A percentile compares a stretch with the other conserved stretches of the same genome.
These are phyloP conservation scores for Alternaria novae-zelandiae DNA, from an alignment of 2,329 filamentous ascomycete species.

Conservation along the genomic window DNA sequence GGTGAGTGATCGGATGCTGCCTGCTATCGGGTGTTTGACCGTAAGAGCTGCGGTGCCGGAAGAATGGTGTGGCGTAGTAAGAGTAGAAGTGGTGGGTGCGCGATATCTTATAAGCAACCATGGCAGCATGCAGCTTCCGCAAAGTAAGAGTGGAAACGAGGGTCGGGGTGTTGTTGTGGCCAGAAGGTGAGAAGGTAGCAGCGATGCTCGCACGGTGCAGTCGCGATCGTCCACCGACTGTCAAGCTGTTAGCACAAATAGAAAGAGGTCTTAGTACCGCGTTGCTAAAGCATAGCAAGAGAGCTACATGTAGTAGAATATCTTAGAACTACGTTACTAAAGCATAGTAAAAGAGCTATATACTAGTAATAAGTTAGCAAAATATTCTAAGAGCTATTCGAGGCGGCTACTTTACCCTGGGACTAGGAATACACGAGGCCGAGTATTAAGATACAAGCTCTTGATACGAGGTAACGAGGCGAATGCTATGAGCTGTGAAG, in stretches of 20 bases:
- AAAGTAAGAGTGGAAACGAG: not conserved
- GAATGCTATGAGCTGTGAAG: not conserved
- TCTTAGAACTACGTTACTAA: too few relatives aligned
- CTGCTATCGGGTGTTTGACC: not conserved
- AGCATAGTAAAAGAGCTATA: too few relatives aligned
- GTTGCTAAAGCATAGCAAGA: too few relatives aligned
- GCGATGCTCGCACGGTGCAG: not conserved
- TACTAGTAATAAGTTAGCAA: too few relatives aligned
- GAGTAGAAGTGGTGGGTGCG: not conserved
- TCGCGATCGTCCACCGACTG: not conserved
- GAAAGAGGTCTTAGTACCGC: too few relatives aligned
- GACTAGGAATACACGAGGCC: not conserved
- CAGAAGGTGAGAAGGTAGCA: not conserved
- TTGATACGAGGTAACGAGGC: not conserved
- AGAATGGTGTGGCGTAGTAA: not conserved
- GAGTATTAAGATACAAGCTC: not conserved
- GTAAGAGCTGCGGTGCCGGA: not conserved
- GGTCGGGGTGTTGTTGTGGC: not conserved
- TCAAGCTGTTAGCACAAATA: too few relatives aligned
- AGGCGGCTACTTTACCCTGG: too few relatives aligned
- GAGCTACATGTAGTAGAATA: too few relatives aligned
- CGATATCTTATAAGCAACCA: not conserved
- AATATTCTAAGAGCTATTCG: too few relatives aligned
- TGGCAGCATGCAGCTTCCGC: not conserved
- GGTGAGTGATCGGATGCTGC: not conserved